A percentile compares a stretch with the other conserved stretches of the same genome.
Evolutionary conservation across 768 basidiomycete species (phyloP).

Genomic region (Tylopilus balloui): DNA sequence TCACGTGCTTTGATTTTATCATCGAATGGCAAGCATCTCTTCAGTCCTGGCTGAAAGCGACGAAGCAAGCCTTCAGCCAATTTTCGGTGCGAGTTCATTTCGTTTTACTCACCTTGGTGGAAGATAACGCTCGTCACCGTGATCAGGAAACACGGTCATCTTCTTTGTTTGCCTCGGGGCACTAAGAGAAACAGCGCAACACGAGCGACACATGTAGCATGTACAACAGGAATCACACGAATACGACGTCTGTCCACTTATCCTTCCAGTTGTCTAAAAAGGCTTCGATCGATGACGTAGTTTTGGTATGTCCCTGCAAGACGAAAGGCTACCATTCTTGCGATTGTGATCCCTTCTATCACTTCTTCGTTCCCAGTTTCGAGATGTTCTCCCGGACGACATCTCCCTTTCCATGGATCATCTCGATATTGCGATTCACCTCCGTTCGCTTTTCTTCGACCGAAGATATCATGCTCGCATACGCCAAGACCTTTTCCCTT

Average conservation of each 20-base stretch:
- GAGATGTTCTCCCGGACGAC: constrained; percentile 23
- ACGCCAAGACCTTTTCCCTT: constrained; percentile 22
- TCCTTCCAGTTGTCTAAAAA: background rate
- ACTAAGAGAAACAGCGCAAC: too few relatives aligned
- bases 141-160: too few relatives aligned
- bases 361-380: constrained; percentile 16
- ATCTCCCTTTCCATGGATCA: constrained; percentile 14
- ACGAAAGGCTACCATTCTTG: background rate
- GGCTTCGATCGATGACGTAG: background rate
- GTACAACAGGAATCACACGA: background rate
- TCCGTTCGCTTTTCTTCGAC: constrained; percentile 21
- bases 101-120: background rate
- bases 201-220: background rate
- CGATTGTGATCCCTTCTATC: background rate
- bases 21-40: too few relatives aligned
- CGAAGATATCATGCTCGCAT: constrained; percentile 16
- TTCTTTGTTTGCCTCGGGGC: background rate
- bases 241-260: background rate
- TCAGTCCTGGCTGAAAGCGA: too few relatives aligned
- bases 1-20: constrained; percentile 33
- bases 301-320: background rate
- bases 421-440: constrained; percentile 18
- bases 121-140: too few relatives aligned
- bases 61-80: too few relatives aligned
- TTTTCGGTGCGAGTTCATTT: background rate